Evolutionary conservation across 1,284 basidiomycete species (phyloP).

Genomic region (Ustilago hordei): DNA sequence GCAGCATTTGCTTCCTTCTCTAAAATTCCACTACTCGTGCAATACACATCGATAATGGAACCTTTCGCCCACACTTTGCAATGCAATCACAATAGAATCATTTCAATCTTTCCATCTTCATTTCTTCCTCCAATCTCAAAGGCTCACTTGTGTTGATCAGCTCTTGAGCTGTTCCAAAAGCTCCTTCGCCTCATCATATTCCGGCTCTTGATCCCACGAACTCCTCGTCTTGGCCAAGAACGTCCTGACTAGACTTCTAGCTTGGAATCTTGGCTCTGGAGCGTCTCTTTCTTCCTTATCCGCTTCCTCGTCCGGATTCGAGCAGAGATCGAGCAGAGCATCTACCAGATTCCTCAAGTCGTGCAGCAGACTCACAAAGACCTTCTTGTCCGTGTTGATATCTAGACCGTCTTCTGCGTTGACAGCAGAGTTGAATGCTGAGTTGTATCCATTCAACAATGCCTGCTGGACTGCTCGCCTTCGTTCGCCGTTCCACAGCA

Average conservation of each 20-base stretch:
- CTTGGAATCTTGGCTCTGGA: conserved; percentile 82
- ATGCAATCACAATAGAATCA: background rate
- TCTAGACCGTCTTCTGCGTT: conserved; percentile 13
- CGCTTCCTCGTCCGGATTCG: conserved; percentile 70
- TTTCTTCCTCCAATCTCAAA: background rate
- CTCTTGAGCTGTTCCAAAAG: conserved; percentile 57
- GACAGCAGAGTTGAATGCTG: conserved; percentile 31
- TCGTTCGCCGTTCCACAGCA: conserved; percentile 54
- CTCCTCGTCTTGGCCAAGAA: conserved; percentile 81
- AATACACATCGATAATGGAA: too few relatives aligned
- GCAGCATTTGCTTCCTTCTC: conserved; percentile 48
- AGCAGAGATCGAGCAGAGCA: conserved; percentile 83
- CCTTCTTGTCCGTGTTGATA: conserved; percentile 25
- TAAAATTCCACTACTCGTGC: conserved; percentile 3
- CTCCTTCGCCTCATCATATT: conserved; percentile 80
- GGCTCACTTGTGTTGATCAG: conserved; percentile 6
- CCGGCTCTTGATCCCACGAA: conserved; percentile 84
- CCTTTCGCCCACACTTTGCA: background rate
- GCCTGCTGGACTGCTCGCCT: conserved; percentile 38
- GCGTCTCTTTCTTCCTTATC: conserved; percentile 27
- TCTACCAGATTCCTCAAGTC: conserved; percentile 74
- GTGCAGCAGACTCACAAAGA: conserved; percentile 29
- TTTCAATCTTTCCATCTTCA: background rate
- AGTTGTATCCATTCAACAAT: conserved; percentile 55
- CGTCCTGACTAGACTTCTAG: conserved; percentile 84